phyloP scores from a whole-genome alignment of 164 flowering plant genomes.

The Echeveria elegans region DNA sequence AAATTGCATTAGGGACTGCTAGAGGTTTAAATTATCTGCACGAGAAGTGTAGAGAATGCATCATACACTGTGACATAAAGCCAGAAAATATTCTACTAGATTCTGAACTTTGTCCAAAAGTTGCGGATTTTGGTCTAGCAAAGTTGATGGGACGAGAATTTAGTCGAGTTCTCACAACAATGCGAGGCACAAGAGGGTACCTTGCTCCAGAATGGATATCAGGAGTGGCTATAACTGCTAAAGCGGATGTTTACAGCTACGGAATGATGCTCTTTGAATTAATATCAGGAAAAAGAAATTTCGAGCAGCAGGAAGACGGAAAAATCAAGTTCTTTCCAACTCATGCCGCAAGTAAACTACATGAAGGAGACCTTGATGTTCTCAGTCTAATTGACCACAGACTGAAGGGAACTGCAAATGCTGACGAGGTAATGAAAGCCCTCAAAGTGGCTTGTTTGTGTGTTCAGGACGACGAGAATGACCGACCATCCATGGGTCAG shows the following conservation, averaged over 20 bases:
- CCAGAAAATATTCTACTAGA: conserved; percentile 54
- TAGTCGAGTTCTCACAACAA: conserved; percentile 44
- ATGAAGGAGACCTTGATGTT: conserved; percentile 19
- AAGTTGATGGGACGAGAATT: conserved; percentile 46
- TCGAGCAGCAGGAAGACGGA: conserved; percentile 19
- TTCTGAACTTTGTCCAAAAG: conserved; percentile 29
- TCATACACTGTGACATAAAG: conserved; percentile 54
- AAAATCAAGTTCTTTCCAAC: conserved; percentile 27
- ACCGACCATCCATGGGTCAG: conserved; percentile 42
- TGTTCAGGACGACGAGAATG: conserved; percentile 39
- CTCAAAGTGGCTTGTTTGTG: conserved; percentile 49
- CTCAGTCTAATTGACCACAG: conserved; percentile 22
- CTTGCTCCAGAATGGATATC: conserved; percentile 59
- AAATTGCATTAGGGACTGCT: conserved; percentile 40
- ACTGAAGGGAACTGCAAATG: conserved; percentile 25
- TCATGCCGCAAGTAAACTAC: conserved; percentile 23
- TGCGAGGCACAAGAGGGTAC: conserved; percentile 54
- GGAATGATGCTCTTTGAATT: conserved; percentile 49
- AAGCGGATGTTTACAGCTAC: conserved; percentile 54
- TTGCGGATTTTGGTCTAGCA: conserved; percentile 57
- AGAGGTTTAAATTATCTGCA: conserved; percentile 49
- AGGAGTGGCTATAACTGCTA: conserved; percentile 38
- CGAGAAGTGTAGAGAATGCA: conserved; percentile 44
- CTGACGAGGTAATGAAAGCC: conserved; percentile 27
- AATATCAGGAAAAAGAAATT: conserved; percentile 38